Evolutionary conservation across 1,139 yeast species (phyloP), one percentile per base, ranked within the genome.

Genomic region (Yamadazyma atmosphaerica): DNA sequence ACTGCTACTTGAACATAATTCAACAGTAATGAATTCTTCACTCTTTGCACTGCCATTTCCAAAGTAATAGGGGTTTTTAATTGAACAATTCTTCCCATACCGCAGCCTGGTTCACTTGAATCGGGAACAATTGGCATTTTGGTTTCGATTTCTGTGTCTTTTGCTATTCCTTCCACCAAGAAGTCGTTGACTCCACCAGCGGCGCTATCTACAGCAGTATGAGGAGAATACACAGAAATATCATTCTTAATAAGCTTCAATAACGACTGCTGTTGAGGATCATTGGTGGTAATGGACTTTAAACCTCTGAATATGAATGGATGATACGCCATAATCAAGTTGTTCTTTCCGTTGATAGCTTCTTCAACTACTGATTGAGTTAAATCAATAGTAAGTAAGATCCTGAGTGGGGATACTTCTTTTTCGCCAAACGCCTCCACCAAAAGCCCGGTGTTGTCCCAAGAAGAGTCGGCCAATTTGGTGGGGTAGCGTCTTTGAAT

Each of bases 131-230:
- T 66, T 14, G 70, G 57, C 12, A 42, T 52, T 21, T 63, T 54
- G 2, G 56, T 45, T 18, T 39, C 43, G 15, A 57, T 56, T 15
- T 50, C 47, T 9, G 53, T 44, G 0, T 56, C 58, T 7, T 55
- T 52, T 2, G 78, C 58, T 12, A 87, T 63, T 0, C 87, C 86
- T 33, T 77, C 79, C 0, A 79, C 86, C 30, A 92, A 69, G 83
- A 95, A 92, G 57, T 89, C 98, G 51, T 90, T 92, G 42, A 94
- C 97, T 18, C 98, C 98, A 9, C 86, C 88, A 13, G 63, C 62
- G 9, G 95, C 95, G 24, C 97, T 94, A 62, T 94, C 98, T 2
- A 92, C 86, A 0, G 98, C 92, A 0, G 98, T 90, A 56, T 94
- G 99, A 13, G 98, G 98, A 38, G 85, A 86, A 58, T 92, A 92